Base-by-base conservation (phyloP, 2,329 filamentous ascomycete genomes). In the Epichloe sp. region DNA sequence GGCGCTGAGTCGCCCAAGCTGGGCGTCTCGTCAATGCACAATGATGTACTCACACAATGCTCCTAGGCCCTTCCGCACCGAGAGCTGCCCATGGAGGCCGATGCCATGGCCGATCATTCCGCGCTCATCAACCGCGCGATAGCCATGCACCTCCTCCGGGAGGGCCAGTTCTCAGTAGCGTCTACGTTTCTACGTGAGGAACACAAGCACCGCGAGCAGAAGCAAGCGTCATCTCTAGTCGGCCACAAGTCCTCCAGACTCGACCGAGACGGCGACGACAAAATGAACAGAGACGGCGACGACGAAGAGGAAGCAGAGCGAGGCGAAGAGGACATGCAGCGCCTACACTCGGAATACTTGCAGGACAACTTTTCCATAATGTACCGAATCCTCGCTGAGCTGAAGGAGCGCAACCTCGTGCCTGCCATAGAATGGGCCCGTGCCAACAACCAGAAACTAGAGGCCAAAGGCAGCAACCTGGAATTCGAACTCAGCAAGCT, bases 401-500 rank as follows among this genome's bases (percentile, higher is more conserved):
- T 97, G 52, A 86, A 85, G 58, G 72, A 80, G 26, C 78, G 77
- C 48, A 87, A 96, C 59, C 77, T 97, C 2, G 67, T 78, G 0
- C 88, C 89, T 0, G 93, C 93, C 1, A 97, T 98, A 23, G 71
- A 79, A 50, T 98, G 93, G 93, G 88, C 93, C 0, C 75, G 82
- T 38, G 63, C 75, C 26, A 85, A 96, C 60, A 83, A 82, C 53
- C 66, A 69, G 5, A 74, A 82, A 26, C 75, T 98, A 3, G 88
- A 95, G 61, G 77, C 79, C 4, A 79, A 88, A 46, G 91, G 90
- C 3, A 95, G 88, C 61, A 95, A 95, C 59, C 78, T 98, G 2
- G 91, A 97, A 64, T 98, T 97, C 56, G 91, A 98, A 62, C 80
- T 98, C 2, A 88, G 84, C 68, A 86, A 88, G 57, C 74, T 97